Base-by-base conservation (phyloP, 768 basidiomycete genomes). In the Rhizopogon roseolus region DNA sequence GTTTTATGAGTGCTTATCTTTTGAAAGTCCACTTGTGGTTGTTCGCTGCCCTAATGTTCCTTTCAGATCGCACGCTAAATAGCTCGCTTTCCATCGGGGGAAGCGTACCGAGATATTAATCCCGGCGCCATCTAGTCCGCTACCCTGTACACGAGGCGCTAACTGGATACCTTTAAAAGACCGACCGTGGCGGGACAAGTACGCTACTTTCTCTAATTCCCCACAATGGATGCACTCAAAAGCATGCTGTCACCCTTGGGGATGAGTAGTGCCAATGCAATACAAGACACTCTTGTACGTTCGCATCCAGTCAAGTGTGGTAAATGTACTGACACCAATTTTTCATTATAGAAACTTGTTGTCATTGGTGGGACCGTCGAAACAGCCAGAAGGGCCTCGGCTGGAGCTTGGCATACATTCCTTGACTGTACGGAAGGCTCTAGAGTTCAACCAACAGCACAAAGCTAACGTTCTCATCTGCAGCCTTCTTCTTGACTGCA, bases 311-410 rank as follows among this genome's bases (percentile, higher is more conserved):
- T 19, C 29, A 22, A 8, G 28, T 42, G 10, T 25, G 16, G 4
- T 10, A 38, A 41, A 13, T 36, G 3, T 27, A 22, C 41, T 46
- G 10, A 51, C 28, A 13, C 38, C 62, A 54, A 55, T 16, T 58
- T 29, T 43, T 27, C 28, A 3, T 40, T 28, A 3, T 60, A 91
- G 90, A 92, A 90, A 88, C 78, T 91, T 25, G 90, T 93, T 34
- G 90, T 93, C 62, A 88, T 93, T 64, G 90, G 91, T 22, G 91
- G 91, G 1, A 92, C 91, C 0, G 86, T 93, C 19, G 90, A 93
- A 66, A 92, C 90, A 14, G 90, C 90, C 36, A 78, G 90, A 58
- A 77, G 90, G 42, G 86, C 81, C 16, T 91, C 89, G 10, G 75
- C 88, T 28, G 90, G 89, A 5, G 91, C 89, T 11, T 93, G 91